Evolutionary conservation across 73 alveolate genomes (phyloP).

Genomic region (Tetrahymena thermophila): DNA sequence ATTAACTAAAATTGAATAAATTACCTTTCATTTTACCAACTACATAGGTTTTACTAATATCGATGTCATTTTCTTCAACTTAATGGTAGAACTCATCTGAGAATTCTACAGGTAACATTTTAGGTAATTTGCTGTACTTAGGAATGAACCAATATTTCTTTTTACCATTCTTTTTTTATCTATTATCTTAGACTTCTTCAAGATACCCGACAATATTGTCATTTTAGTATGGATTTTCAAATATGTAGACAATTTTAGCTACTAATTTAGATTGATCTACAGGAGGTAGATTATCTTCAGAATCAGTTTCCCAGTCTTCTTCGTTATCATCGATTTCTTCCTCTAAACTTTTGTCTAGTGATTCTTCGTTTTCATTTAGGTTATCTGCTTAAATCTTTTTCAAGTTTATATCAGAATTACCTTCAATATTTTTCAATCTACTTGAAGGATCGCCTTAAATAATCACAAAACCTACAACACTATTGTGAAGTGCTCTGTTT

Average conservation of each 20-base stretch:
- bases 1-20: neutral
- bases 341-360: neutral
- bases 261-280: neutral
- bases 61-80: neutral
- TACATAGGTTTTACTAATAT: neutral
- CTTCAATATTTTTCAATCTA: neutral
- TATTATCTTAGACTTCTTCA: neutral
- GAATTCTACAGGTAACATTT: neutral
- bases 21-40: neutral
- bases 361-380: neutral
- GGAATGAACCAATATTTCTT: neutral
- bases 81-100: neutral
- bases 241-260: constrained; percentile 6
- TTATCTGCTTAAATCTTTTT: neutral
- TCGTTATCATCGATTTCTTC: neutral
- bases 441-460: neutral
- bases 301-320: constrained; percentile 31
- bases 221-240: neutral
- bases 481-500: constrained; percentile 41
- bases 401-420: neutral
- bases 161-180: neutral
- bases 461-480: constrained; percentile 15
- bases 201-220: neutral
- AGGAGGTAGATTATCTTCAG: constrained; percentile 3
- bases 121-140: neutral